Base-by-base conservation (phyloP, 176 grass and related monocot genomes). In the Typha latifolia region DNA sequence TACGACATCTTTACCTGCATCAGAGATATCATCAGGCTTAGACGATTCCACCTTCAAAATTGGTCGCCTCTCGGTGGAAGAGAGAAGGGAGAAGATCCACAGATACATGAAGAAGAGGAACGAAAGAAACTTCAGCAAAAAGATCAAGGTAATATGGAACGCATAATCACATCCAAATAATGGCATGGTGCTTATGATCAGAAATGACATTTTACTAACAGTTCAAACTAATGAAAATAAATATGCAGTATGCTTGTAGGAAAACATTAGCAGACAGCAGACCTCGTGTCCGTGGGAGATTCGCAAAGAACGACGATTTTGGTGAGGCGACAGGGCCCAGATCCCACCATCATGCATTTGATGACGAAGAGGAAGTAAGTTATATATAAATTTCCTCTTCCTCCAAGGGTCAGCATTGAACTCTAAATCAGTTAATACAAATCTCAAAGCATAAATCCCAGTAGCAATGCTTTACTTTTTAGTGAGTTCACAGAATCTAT, bases 221-320 rank as follows among this genome's bases (percentile, higher is more conserved):
- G 16, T 72, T 47, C 37, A 43, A 43, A 43, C 2, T 43, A 7
- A 43, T 43, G 32, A 66, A 7, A 47, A 76, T 70, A 15, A 65
- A 82, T 63, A 78, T 87, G 70, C 86, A 99, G 95, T 99, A 99
- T n/a, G 95, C 89, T 64, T 99, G 95, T 72, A 87, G 95, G 66
- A 99, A 99, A 87, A 94, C 95, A 47, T 82, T 99, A 73, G 95
- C 95, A 22, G 95, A 99, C 66, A 99, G 86, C 74, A 78, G 95
- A 32, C 95, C 94, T 12, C 86, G 95, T 51, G 86, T 99, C 32
- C 86, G 86, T 0, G 95, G 95, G 75, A 84, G 95, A 75, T 99
- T 99, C 47, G 94, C 94, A 8, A 99, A 90, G 84, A 91, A 90
- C 21, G 89, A 99, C 11, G 86, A 93, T 16, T 77, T 78, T 61